Evolutionary conservation across 108 stramenopile species (phyloP).

Genomic region (Hondaea fermentalgiana): DNA sequence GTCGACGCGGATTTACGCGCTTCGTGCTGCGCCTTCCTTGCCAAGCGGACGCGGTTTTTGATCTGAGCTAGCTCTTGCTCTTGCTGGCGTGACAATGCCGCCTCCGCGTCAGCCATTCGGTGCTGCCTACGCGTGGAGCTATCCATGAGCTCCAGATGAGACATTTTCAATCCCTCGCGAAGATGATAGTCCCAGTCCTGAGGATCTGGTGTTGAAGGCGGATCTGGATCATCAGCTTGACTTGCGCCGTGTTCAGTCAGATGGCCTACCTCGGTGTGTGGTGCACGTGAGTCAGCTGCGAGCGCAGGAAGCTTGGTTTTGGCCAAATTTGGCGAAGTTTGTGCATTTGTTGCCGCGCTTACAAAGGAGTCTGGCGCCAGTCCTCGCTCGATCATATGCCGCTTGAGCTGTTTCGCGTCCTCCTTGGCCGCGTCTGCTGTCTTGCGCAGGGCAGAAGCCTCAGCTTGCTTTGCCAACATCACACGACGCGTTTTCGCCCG

Average conservation of each 20-base stretch:
- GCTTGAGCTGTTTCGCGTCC: not conserved
- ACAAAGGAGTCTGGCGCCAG: not conserved
- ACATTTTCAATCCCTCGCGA: conserved; percentile 8
- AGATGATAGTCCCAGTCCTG: not conserved
- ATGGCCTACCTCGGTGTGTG: too few relatives aligned
- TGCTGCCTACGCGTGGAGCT: not conserved
- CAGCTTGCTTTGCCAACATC: not conserved
- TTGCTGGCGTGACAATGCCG: not conserved
- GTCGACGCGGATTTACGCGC: not conserved
- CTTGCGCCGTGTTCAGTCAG: too few relatives aligned
- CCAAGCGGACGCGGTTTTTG: not conserved
- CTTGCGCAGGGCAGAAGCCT: not conserved
- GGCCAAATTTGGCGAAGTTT: not conserved
- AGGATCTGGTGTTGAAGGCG: not conserved
- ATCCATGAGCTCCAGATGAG: not conserved
- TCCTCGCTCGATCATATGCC: not conserved
- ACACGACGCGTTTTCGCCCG: not conserved
- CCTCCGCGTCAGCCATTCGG: not conserved
- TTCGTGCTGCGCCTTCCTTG: not conserved
- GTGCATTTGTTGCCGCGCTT: not conserved
- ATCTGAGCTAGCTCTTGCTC: not conserved
- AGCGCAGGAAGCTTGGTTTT: too few relatives aligned
- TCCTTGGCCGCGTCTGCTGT: not conserved
- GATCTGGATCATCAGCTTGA: too few relatives aligned
- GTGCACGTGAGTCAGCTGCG: too few relatives aligned